Evolutionary conservation across 2,329 filamentous ascomycete genomes (phyloP), one percentile per base, ranked within the genome.

Genomic region (Orbilia blumenaviensis): DNA sequence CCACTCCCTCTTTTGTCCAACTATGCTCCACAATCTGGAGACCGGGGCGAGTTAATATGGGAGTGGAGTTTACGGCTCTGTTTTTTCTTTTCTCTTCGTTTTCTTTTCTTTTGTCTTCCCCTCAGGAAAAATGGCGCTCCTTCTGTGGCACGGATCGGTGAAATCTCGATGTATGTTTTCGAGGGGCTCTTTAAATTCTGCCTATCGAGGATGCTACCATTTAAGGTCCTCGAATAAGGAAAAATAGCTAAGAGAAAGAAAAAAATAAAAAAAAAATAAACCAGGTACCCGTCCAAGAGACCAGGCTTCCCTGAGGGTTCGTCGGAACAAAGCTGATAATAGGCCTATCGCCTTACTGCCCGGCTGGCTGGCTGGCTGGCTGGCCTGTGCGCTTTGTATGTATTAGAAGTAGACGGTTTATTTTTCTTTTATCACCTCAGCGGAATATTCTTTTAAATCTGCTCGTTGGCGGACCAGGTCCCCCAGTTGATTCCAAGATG

Each of bases 21-120:
- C 32, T 60, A 34, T 74, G 69, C 69, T 74, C 69, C 69, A 74
- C 69, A 74, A 66, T 67, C 69, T 74, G 69, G 62, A 74, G 69
- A 74, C 69, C 62, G 62, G 69, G 69, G 69, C 62, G 52, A 74
- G 61, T 74, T 74, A 74, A 74, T 74, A 61, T 74, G 62, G 52
- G 54, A 67, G 69, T 74, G 69, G 69, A 74, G 69, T 74, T n/a
- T 74, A 74, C 61, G 54, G 62, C 44, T 52, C 62, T 74, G 61
- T 56, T 62, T 73, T 50, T 62, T 46, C 14, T 23, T 21, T 38
- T 38, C n/a, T 14, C 12, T 38, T 38, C 12, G 6, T 14, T 38
- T 46, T 46, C 42, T 46, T 46, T 67, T 58, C 44, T 56, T 60
- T 64, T 58, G 56, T 29, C 54, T 64, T 50, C 62, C 62, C 42